phyloP scores from a whole-genome alignment of 169 alveolate species.

The Besnoitia besnoiti region DNA sequence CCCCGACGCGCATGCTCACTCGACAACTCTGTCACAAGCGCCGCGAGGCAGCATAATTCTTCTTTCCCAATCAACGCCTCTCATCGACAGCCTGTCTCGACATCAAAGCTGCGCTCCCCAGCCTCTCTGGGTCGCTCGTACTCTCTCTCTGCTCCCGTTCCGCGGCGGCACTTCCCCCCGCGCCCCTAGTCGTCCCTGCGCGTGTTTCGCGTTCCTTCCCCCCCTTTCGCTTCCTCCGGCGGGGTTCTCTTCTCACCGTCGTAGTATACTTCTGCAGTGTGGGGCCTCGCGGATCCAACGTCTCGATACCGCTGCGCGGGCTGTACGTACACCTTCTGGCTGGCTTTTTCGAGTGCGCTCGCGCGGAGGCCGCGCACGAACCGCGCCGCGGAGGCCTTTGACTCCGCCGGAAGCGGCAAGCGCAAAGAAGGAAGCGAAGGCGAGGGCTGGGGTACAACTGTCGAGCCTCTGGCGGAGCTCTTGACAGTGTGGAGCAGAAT shows the following conservation, averaged over 20 bases:
- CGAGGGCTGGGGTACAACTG: not conserved
- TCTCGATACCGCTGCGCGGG: not conserved
- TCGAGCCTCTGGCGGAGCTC: not conserved
- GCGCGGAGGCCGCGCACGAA: not conserved
- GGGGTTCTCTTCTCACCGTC: not conserved
- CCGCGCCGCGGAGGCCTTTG: not conserved
- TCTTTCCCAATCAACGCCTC: too few species aligned
- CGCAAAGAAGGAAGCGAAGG: not conserved
- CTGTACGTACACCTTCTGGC: not conserved
- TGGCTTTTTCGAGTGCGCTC: not conserved
- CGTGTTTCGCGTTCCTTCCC: too few species aligned
- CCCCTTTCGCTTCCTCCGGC: too few species aligned
- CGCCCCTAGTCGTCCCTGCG: not conserved
- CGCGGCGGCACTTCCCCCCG: not conserved
- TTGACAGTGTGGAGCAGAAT: constrained; percentile 15
- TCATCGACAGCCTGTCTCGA: too few species aligned
- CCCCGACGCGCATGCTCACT: too few species aligned
- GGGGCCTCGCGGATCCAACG: not conserved
- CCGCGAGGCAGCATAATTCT: too few species aligned
- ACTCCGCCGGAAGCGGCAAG: not conserved
- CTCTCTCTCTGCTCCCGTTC: too few species aligned
- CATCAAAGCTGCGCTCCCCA: too few species aligned
- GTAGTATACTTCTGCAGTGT: not conserved
- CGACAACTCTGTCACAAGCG: too few species aligned
- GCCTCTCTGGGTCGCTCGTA: too few species aligned